Conservation (phyloP, 805 yeast species). For the Metschnikowia proteae region DNA sequence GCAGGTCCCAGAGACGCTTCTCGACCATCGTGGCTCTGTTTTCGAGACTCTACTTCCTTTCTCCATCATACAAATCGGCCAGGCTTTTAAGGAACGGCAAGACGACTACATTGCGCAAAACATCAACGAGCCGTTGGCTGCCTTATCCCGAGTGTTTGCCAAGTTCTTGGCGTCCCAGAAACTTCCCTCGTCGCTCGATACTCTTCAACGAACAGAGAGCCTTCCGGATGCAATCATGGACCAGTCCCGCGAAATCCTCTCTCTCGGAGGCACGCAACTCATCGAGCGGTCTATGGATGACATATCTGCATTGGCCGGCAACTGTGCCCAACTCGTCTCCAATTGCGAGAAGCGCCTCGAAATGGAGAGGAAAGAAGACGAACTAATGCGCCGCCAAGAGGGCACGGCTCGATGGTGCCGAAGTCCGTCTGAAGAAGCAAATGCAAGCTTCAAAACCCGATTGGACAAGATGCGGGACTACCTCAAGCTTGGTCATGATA, state of each 20-base stretch:
- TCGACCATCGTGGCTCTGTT: conserved; percentile 15
- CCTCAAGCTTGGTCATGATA: conserved; percentile 52
- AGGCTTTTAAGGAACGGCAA: conserved; percentile 65
- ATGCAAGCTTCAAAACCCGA: conserved; percentile 35
- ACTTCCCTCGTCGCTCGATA: conserved; percentile 62
- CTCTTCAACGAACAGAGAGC: conserved; percentile 52
- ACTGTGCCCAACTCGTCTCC: conserved; percentile 41
- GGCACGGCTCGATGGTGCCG: conserved; percentile 58
- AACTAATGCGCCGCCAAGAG: conserved; percentile 43
- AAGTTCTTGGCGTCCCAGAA: conserved; percentile 44
- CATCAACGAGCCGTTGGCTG: conserved; percentile 43
- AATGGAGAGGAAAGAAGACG: conserved; percentile 56
- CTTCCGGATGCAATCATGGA: conserved; percentile 56
- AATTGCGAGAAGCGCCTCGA: conserved; percentile 45
- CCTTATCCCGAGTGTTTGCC: conserved; percentile 43
- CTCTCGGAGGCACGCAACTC: conserved; percentile 48
- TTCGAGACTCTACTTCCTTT: conserved; percentile 67
- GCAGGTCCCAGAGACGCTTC: conserved; percentile 23
- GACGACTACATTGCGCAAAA: conserved; percentile 48
- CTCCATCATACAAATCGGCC: conserved; percentile 59
- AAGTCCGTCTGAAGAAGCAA: conserved; percentile 43
- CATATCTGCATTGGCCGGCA: conserved; percentile 39
- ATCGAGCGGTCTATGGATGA: conserved; percentile 44
- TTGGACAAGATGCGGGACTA: conserved; percentile 46
- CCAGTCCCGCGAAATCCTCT: conserved; percentile 51